Evolutionary conservation across 192 early-diverging fungal genomes (phyloP), one percentile per base, ranked within the genome.

Genomic region (Diversispora epigaea): DNA sequence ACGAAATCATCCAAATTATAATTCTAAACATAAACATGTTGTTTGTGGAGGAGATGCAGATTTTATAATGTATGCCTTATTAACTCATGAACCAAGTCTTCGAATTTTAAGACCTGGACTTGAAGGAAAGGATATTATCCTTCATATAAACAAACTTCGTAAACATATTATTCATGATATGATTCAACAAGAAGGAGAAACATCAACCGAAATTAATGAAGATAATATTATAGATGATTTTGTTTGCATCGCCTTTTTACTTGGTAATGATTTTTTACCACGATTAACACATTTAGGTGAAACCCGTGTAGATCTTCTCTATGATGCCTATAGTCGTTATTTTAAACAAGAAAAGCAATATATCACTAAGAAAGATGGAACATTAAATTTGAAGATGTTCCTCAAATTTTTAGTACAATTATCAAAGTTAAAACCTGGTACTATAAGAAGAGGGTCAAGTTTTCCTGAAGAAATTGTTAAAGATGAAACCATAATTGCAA

Each of bases 211-310:
- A 12, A 64, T 52, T 19, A 8, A 74, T 3, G 43, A 74, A 39
- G 61, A 74, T 10, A 74, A 64, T 52, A 49, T 74, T 14, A 62
- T 74, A n/a, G 49, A 74, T 32, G 73, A 74, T 32, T 74, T 74
- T 74, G 72, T 74, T 12, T 74, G 73, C 32, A 74, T 74, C 8
- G 63, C 46, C 50, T 64, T 41, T 9, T 64, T 74, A 14, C 58
- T 74, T 47, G 73, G 73, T 21, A 74, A 74, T 40, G 73, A 74
- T 62, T 74, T 64, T 74, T 19, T 74, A n/a, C 73, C 73, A 43
- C 22, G 9, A 7, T 12, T 70, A 41, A 62, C 11, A 32, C 17
- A 21, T 49, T 14, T 56, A 62, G 55, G 71, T 22, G 68, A 49
- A 54, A 73, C 62, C 14, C 19, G 43, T n/a, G 61, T 74, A 7